Base-by-base conservation (phyloP, 2,329 filamentous ascomycete genomes). In the Coniochaeta pulveracea region DNA sequence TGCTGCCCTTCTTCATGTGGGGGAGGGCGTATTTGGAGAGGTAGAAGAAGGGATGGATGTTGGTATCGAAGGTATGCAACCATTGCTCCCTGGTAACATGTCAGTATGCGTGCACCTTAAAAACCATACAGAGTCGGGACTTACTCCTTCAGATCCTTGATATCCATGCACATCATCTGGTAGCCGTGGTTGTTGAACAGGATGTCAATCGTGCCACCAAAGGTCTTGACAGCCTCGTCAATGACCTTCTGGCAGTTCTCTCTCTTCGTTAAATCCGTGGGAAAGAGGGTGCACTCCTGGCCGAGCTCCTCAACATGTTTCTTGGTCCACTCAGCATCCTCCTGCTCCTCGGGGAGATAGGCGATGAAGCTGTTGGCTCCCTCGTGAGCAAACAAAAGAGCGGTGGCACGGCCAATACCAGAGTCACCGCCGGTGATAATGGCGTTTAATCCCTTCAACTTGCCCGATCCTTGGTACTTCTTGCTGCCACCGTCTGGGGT, bases 21-120 rank as follows among this genome's bases (percentile, higher is more conserved):
- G 75, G 76, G 9, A 91, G 64, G 10, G 69, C 58, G 49, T 88
- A 85, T 54, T 91, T 91, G 39, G 82, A 69, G 22, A 89, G 64
- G 60, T 77, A 89, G 64, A 86, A 91, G 61, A 76, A 80, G 4
- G 80, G 71, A 55, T 89, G 80, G 47, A 91, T 86, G 59, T 91
- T 93, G 30, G 76, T 83, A 55, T 85, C 67, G 58, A 93, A 89
- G 0, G 82, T 89, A 38, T 76, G 64, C 33, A 78, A 47, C 83
- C 82, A 91, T 59, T 91, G 83, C 5, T 85, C 80, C 48, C 73
- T 78, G 37, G 19, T 17, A 5, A 14, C 8, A 14, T 9, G 36
- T 54, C 31, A 48, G 43, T 18, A 33, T 19, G 21, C 28, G 5
- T 19, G 18, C n/a, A n/a, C n/a, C n/a, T 3, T 14, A 2, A 17